A percentile compares a stretch with the other conserved stretches of the same genome.
Evolutionary conservation across 129 eudicot genomes (phyloP).

Genomic region (Chrysanthemum lavandulifolium): DNA sequence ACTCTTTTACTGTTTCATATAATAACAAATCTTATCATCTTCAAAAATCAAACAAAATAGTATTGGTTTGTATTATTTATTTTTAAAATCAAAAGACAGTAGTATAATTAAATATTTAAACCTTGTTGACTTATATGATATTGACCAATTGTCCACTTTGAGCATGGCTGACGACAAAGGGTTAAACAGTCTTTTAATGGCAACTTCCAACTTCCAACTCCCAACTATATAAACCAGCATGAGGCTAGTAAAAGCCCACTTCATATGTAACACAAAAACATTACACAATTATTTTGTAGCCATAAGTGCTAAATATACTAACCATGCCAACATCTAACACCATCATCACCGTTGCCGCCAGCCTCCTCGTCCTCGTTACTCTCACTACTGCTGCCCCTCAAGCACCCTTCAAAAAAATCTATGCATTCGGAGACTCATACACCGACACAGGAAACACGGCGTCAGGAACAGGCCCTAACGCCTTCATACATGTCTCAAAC

Average conservation of each 20-base stretch:
- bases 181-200: slow-evolving; percentile 1
- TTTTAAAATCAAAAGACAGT: no score
- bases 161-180: neutral
- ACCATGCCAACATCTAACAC: slow-evolving; percentile 26
- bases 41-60: neutral
- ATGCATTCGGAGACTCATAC: slow-evolving; percentile 82
- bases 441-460: slow-evolving; percentile 91
- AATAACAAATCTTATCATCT: neutral
- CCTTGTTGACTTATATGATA: neutral
- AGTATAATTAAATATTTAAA: neutral
- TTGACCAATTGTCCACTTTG: slow-evolving; percentile 11
- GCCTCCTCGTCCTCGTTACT: slow-evolving; percentile 17
- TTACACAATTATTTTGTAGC: neutral
- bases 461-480: slow-evolving; percentile 58
- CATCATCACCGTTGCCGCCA: slow-evolving; percentile 21
- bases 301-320: neutral
- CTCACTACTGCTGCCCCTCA: slow-evolving; percentile 6
- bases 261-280: neutral
- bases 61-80: neutral
- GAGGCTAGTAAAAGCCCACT: neutral
- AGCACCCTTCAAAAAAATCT: slow-evolving; percentile 52
- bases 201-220: neutral
- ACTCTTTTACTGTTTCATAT: no score
- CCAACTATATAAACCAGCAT: slow-evolving; percentile 11
- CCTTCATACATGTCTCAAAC: slow-evolving; percentile 55